A percentile compares a stretch with the other conserved stretches of the same genome.
phyloP scores from a whole-genome alignment of 1,139 yeast genomes.

The Pichia sp. region DNA sequence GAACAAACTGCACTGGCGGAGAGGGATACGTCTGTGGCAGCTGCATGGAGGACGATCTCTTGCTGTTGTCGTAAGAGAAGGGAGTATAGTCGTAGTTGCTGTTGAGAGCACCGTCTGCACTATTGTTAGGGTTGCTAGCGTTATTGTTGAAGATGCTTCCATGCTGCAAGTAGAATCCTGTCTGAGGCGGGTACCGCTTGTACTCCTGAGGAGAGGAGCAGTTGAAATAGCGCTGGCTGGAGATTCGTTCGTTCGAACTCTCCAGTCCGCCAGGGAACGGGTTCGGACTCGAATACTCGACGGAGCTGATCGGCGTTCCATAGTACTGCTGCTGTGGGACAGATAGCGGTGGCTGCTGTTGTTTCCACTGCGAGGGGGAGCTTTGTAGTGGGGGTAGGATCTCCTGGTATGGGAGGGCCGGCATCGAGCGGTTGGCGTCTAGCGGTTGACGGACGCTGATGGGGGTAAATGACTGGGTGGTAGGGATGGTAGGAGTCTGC shows the following conservation, averaged over 20 bases:
- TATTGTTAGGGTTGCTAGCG: too few species aligned
- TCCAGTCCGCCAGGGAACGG: background rate
- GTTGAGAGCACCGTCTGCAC: background rate
- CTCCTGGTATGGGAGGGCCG: background rate
- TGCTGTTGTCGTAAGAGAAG: background rate
- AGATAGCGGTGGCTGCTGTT: background rate
- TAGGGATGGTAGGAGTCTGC: background rate
- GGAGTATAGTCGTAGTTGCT: background rate
- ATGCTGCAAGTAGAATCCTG: background rate
- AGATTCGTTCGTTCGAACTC: background rate
- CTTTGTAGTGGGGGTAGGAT: background rate
- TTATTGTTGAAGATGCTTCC: background rate
- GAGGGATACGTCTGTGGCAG: background rate
- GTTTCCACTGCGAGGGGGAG: background rate
- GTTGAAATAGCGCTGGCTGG: background rate
- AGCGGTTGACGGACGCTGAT: background rate
- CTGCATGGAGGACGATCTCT: background rate
- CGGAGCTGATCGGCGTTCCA: background rate
- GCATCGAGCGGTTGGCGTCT: background rate
- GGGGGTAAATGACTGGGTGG: background rate
- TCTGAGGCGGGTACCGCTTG: background rate
- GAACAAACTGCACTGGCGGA: constrained; percentile 1
- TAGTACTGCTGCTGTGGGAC: background rate
- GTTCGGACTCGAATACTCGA: background rate
- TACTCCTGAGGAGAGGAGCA: background rate